Evolutionary conservation across 805 yeast genomes (phyloP).

Genomic region (Yarrowia osloensis): DNA sequence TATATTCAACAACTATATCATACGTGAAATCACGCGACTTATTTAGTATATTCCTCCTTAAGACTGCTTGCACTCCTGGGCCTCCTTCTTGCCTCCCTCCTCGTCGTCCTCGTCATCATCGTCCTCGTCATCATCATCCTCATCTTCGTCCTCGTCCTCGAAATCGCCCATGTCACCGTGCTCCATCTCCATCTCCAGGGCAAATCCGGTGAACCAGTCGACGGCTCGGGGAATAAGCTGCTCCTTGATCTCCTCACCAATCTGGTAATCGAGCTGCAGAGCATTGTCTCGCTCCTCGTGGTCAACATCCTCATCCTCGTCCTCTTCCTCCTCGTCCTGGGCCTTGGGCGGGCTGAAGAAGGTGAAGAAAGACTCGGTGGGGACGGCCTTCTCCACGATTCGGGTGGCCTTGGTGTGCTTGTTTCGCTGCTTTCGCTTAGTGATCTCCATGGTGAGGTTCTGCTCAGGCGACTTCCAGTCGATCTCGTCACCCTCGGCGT

Average conservation of each 20-base stretch:
- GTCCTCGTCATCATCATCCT: slow-evolving; percentile 59
- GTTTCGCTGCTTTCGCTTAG: slow-evolving; percentile 96
- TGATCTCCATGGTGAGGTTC: slow-evolving; percentile 83
- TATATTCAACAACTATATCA: slow-evolving; percentile 22
- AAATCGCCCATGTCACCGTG: slow-evolving; percentile 60
- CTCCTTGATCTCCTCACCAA: slow-evolving; percentile 96
- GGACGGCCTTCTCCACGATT: slow-evolving; percentile 90
- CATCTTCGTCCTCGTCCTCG: slow-evolving; percentile 61
- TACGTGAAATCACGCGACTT: background rate
- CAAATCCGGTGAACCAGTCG: slow-evolving; percentile 98
- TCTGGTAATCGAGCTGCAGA: slow-evolving; percentile 87
- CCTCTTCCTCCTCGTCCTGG: slow-evolving; percentile 60
- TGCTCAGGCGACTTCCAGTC: slow-evolving; percentile 78
- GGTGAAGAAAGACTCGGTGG: slow-evolving; percentile 93
- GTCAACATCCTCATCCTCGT: slow-evolving; percentile 56
- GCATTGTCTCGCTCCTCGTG: slow-evolving; percentile 61
- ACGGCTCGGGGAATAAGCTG: slow-evolving; percentile 93
- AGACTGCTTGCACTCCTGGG: slow-evolving; percentile 62
- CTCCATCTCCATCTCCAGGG: slow-evolving; percentile 76
- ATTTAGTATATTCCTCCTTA: slow-evolving; percentile 33
- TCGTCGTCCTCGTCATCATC: slow-evolving; percentile 64
- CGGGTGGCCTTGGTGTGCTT: slow-evolving; percentile 94
- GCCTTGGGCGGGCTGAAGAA: slow-evolving; percentile 93
- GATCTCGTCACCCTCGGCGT: slow-evolving; percentile 87
- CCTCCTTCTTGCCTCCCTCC: slow-evolving; percentile 51